A percentile compares a stretch with the other conserved stretches of the same genome.
phyloP scores from a whole-genome alignment of 2,329 filamentous ascomycete genomes.

The Pseudocercospora musae region DNA sequence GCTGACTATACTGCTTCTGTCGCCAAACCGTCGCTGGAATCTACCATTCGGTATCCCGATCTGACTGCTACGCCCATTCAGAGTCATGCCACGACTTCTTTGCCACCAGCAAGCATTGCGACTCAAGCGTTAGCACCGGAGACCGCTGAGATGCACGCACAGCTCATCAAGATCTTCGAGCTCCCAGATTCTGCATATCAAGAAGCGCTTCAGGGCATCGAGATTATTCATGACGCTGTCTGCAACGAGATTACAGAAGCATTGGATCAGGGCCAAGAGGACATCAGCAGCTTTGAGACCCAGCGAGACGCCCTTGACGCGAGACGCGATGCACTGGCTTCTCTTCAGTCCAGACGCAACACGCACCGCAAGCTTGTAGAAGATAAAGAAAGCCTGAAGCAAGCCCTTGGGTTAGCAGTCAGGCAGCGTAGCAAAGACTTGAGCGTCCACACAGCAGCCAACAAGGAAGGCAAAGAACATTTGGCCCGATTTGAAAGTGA shows the following conservation, averaged over 20 bases:
- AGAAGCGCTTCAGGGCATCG: slow-evolving; percentile 13
- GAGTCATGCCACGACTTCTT: background rate
- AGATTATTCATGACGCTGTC: slow-evolving; percentile 20
- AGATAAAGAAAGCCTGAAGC: slow-evolving; percentile 24
- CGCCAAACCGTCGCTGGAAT: background rate
- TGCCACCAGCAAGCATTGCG: slow-evolving; percentile 13
- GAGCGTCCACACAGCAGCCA: slow-evolving; percentile 25
- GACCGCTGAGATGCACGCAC: slow-evolving; percentile 3
- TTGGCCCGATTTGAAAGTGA: slow-evolving; percentile 26
- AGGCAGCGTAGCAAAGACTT: slow-evolving; percentile 13
- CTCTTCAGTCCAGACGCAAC: slow-evolving; percentile 19
- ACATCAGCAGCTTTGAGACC: slow-evolving; percentile 15
- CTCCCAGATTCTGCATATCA: slow-evolving; percentile 20
- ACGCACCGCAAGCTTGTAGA: slow-evolving; percentile 21
- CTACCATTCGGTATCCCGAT: slow-evolving; percentile 4
- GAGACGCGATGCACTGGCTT: slow-evolving; percentile 17
- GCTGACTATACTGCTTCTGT: too few relatives aligned
- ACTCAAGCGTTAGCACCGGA: slow-evolving; percentile 16
- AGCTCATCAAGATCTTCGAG: slow-evolving; percentile 23
- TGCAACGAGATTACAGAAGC: slow-evolving; percentile 21
- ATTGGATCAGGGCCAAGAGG: slow-evolving; percentile 23
- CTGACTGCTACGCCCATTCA: slow-evolving; percentile 3
- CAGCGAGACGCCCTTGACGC: slow-evolving; percentile 22
- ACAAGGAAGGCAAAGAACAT: slow-evolving; percentile 25
- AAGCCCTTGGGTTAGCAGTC: slow-evolving; percentile 24